Percentiles rank a stretch among this genome's conserved stretches.
phyloP scores from a whole-genome alignment of 805 yeast species.

The Zygosaccharomyces kombuchaensis region DNA sequence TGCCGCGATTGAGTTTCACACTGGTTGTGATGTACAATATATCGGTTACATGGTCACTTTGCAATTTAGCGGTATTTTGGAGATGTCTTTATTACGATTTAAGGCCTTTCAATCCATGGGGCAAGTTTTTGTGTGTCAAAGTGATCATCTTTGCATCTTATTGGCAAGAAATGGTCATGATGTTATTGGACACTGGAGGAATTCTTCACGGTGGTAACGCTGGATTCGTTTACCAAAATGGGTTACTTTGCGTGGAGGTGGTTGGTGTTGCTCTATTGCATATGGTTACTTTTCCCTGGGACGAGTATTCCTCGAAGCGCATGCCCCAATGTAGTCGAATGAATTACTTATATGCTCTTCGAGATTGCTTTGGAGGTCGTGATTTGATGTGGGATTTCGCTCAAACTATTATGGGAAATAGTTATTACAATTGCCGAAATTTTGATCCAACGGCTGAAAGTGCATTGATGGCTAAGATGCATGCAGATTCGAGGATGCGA shows the following conservation, averaged over 20 bases:
- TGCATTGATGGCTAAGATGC: constrained; percentile 56
- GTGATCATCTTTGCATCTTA: constrained; percentile 94
- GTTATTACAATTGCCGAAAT: constrained; percentile 69
- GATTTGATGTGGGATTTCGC: constrained; percentile 79
- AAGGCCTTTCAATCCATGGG: constrained; percentile 78
- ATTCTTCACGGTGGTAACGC: constrained; percentile 35
- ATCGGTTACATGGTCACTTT: constrained; percentile 77
- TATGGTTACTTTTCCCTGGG: constrained; percentile 76
- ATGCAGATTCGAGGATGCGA: constrained; percentile 57
- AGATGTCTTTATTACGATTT: constrained; percentile 76
- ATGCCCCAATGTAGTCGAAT: constrained; percentile 70
- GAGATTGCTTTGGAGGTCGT: constrained; percentile 71
- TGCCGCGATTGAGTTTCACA: constrained; percentile 45
- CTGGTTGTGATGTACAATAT: constrained; percentile 71
- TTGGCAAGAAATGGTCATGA: constrained; percentile 82
- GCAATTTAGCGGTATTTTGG: constrained; percentile 89
- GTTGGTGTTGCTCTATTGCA: constrained; percentile 86
- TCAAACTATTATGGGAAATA: constrained; percentile 59
- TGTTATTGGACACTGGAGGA: constrained; percentile 48
- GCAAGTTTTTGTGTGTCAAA: constrained; percentile 89
- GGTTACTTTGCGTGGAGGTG: constrained; percentile 76
- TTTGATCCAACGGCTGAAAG: constrained; percentile 68
- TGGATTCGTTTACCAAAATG: constrained; percentile 69
- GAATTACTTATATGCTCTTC: constrained; percentile 55
- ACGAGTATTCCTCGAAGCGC: constrained; percentile 56